phyloP scores from a whole-genome alignment of 176 grass and related monocot genomes.

The Dendrocalamus sinicus region DNA sequence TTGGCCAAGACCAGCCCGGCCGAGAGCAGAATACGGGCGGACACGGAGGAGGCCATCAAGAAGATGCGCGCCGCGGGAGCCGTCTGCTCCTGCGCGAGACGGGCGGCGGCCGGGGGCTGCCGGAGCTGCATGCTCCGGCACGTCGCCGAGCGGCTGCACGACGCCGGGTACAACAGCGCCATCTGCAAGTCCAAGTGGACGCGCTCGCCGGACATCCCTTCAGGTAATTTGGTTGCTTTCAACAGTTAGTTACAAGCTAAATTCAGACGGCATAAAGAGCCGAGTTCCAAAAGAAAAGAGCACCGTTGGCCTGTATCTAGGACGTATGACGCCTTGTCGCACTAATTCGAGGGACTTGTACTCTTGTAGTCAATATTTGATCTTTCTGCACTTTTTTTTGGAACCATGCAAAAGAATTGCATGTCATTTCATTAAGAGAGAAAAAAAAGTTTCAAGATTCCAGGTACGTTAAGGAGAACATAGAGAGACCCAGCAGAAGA shows the following conservation, averaged over 20 bases:
- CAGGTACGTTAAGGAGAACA: too few species aligned
- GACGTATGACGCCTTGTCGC: not conserved
- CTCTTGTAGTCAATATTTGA: not conserved
- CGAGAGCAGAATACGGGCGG: conserved; percentile 68
- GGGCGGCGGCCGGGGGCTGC: conserved; percentile 48
- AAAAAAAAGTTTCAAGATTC: too few species aligned
- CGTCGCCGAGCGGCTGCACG: conserved; percentile 54
- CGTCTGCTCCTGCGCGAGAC: conserved; percentile 58
- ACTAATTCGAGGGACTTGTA: not conserved
- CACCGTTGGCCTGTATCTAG: not conserved
- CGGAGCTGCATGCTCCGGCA: conserved; percentile 64
- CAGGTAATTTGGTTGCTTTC: conserved; percentile 53
- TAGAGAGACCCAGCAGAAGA: too few species aligned
- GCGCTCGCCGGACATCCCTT: conserved; percentile 73
- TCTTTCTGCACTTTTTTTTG: not conserved
- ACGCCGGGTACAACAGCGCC: conserved; percentile 76
- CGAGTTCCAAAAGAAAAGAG: not conserved
- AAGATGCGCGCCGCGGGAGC: conserved; percentile 49
- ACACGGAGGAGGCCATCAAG: conserved; percentile 58
- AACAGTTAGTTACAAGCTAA: not conserved
- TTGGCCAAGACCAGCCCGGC: conserved; percentile 66
- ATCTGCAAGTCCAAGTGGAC: conserved; percentile 91
- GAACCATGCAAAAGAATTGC: too few species aligned
- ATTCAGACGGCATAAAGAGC: not conserved
- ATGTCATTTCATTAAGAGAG: too few species aligned